Base-by-base conservation (phyloP, 345 rosid genomes). In the Sisymbrium irio region DNA sequence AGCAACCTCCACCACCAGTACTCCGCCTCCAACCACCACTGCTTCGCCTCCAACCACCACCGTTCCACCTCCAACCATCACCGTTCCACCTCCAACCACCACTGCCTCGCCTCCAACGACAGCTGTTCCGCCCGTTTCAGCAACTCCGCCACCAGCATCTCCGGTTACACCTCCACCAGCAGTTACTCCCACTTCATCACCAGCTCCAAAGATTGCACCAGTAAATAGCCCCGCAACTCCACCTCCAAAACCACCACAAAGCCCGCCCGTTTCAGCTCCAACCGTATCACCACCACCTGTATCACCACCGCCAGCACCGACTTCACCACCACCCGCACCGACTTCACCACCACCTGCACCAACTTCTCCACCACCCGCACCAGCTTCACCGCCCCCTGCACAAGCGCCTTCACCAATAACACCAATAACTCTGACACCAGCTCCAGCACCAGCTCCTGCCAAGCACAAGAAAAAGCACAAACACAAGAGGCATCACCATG, bases 401-500 rank as follows among this genome's bases (percentile, higher is more conserved):
- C 84, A 76, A 45, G 65, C 86, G 3, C 84, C 85, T 44, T 45
- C 79, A 44, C 92, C 89, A 39, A 74, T 77, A 51, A 78, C 22
- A 44, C 92, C 89, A 39, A 74, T 77, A 51, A 78, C 22, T 68
- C 73, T 83, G 32, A 80, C 94, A 78, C 90, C 86, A 47, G 80
- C 90, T 53, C 85, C 92, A 59, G 84, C 91, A 46, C 86, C 90
- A 1, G 84, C 90, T 69, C 92, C 88, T 9, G 17, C 81, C 64
- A 85, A 85, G 78, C 96, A 89, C 81, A 85, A 81, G 77, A 81
- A 71, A 71, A 84, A 78, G 78, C 96, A 87, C 78, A 87, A 60
- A 80, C 93, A 86, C 79, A 87, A 71, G 79, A 80, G 36, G 75
- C 93, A 86, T 80, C 93, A 71, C 77, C 80, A 83, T 41, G 86